Conservation (phyloP, 2,329 filamentous ascomycete species). For the Aspergillus hiratsukae region DNA sequence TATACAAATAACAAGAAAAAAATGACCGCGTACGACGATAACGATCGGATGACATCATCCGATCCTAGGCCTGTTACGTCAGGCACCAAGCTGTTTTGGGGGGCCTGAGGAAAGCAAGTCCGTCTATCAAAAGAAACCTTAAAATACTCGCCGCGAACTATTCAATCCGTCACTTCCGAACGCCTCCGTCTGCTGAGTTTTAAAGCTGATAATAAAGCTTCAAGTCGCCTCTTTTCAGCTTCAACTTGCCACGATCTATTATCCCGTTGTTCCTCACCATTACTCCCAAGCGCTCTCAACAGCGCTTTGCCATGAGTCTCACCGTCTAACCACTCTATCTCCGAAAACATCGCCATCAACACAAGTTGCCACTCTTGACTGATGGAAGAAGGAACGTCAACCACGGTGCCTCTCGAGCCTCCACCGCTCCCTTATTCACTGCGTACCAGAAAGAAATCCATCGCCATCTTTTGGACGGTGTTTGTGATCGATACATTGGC, state of each 20-base stretch:
- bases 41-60: constrained; percentile 22
- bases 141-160: not conserved
- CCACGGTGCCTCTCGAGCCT: constrained; percentile 24
- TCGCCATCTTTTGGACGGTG: constrained; percentile 56
- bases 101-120: not conserved
- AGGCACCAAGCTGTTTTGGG: constrained; percentile 13
- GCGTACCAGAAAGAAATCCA: constrained; percentile 50
- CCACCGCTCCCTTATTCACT: constrained; percentile 56
- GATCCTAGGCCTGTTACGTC: constrained; percentile 15
- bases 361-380: not conserved
- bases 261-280: not conserved
- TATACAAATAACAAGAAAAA: not conserved
- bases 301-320: constrained; percentile 12
- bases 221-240: not conserved
- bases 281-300: not conserved
- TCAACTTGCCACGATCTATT: not conserved
- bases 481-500: constrained; percentile 56
- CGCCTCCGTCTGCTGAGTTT: not conserved
- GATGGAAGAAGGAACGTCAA: constrained; percentile 32
- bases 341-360: not conserved
- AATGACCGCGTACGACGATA: not conserved
- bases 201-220: not conserved
- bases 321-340: constrained; percentile 5
- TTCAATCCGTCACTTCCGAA: not conserved
- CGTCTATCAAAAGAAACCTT: not conserved